Conservation (phyloP, 768 basidiomycete genomes). For the Russula ochroleuca region DNA sequence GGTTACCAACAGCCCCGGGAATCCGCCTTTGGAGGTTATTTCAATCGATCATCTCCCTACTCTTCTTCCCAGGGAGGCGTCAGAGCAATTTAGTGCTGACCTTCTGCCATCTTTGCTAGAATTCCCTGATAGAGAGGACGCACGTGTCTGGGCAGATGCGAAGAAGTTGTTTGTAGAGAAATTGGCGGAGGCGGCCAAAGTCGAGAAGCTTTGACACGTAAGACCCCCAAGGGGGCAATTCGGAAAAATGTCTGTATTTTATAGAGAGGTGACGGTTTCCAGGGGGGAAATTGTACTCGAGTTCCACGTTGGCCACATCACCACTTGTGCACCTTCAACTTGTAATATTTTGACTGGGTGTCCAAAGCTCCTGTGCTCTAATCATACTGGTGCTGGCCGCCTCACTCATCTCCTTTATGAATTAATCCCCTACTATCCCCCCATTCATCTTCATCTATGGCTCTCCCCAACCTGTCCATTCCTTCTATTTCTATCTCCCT, state of each 20-base stretch:
- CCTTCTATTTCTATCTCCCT: slow-evolving; percentile 70
- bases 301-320: background rate
- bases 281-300: background rate
- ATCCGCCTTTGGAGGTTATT: slow-evolving; percentile 74
- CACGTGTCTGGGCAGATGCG: slow-evolving; percentile 85
- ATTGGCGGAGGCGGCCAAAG: slow-evolving; percentile 48
- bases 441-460: slow-evolving; percentile 31
- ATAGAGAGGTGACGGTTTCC: background rate
- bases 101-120: slow-evolving; percentile 79
- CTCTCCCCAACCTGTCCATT: slow-evolving; percentile 40
- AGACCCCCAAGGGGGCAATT: background rate
- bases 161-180: slow-evolving; percentile 75
- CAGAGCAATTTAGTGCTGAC: slow-evolving; percentile 91
- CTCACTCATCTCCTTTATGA: slow-evolving; percentile 19
- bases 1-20: slow-evolving; percentile 44
- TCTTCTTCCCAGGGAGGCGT: slow-evolving; percentile 89
- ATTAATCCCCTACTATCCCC: slow-evolving; percentile 28
- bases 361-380: slow-evolving; percentile 21
- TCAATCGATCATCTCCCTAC: slow-evolving; percentile 98
- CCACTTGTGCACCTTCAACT: background rate
- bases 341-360: background rate
- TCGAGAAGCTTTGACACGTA: slow-evolving; percentile 30
- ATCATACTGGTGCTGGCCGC: slow-evolving; percentile 38
- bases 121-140: slow-evolving; percentile 60
- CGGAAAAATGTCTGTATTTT: background rate